A percentile compares a stretch with the other conserved stretches of the same genome.
These are phyloP conservation scores for Linum lewisii DNA, from an alignment of 345 rosid genomes.

Conservation along the genomic window DNA sequence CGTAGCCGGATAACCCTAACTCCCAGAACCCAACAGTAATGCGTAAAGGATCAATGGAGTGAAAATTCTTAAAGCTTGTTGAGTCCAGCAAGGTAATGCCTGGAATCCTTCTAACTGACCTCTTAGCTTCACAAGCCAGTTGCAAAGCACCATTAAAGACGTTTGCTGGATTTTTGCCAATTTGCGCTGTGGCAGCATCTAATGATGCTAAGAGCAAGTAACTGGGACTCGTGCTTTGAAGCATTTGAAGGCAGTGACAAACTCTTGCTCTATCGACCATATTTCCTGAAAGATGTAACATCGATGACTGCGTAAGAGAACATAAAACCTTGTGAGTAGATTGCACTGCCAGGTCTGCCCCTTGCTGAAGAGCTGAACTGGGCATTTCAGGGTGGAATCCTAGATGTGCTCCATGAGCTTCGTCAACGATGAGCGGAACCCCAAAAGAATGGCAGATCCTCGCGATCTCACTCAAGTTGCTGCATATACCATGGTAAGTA, in stretches of 20 bases:
- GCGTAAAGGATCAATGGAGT: background rate
- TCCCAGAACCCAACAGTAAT: background rate
- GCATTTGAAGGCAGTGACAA: conserved; percentile 17
- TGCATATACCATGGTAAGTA: conserved; percentile 58
- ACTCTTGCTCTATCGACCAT: conserved; percentile 36
- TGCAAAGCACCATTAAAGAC: background rate
- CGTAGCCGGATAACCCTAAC: background rate
- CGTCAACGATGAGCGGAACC: conserved; percentile 5
- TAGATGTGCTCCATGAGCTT: conserved; percentile 19
- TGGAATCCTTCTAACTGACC: background rate
- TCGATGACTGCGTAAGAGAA: conserved; percentile 57
- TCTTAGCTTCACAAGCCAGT: background rate
- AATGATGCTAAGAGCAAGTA: conserved; percentile 37
- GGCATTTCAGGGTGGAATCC: conserved; percentile 22
- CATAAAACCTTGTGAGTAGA: conserved; percentile 23
- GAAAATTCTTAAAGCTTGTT: background rate
- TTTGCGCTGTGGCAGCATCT: conserved; percentile 57
- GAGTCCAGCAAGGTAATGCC: background rate
- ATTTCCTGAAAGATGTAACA: conserved; percentile 47
- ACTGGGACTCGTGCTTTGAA: conserved; percentile 8
- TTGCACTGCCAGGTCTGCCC: conserved; percentile 21
- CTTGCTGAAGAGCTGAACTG: conserved; percentile 19
- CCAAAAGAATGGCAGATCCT: conserved; percentile 1
- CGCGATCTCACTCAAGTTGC: conserved; percentile 24
- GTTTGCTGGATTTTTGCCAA: conserved; percentile 19